Percentiles rank a stretch among this genome's conserved stretches.
Conservation (phyloP, 1,284 basidiomycete genomes). For the Ustilago esculenta region DNA sequence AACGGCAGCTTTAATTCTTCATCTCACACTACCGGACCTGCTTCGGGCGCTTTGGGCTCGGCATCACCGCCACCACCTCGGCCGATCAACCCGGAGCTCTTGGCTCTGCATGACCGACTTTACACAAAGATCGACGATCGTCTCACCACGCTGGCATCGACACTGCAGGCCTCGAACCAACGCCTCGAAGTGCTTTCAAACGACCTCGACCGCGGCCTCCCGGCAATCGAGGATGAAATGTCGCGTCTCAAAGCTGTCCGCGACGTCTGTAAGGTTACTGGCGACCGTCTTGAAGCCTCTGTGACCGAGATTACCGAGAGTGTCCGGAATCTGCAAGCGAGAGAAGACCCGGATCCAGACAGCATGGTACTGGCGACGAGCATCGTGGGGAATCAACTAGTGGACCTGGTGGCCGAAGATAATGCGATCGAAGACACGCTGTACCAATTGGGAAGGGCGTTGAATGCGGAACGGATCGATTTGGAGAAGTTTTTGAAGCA, state of each 20-base stretch:
- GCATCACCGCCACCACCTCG: constrained; percentile 78
- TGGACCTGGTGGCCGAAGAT: constrained; percentile 96
- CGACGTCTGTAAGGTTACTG: constrained; percentile 85
- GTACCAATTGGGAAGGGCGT: constrained; percentile 91
- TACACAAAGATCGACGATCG: constrained; percentile 79
- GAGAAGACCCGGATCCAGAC: constrained; percentile 52
- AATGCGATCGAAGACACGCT: constrained; percentile 98
- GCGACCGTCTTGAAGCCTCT: constrained; percentile 74
- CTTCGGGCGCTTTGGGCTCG: not conserved
- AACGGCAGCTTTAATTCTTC: too few relatives aligned
- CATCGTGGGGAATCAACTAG: constrained; percentile 70
- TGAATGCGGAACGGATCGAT: constrained; percentile 77
- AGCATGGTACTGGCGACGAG: constrained; percentile 56
- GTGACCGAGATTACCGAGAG: constrained; percentile 76
- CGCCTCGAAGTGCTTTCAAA: constrained; percentile 80
- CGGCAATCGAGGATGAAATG: constrained; percentile 94
- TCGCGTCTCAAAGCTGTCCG: constrained; percentile 92
- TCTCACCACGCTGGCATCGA: constrained; percentile 75
- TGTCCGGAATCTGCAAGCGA: constrained; percentile 71
- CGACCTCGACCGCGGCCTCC: constrained; percentile 86
- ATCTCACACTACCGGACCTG: not conserved
- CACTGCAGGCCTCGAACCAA: constrained; percentile 76
- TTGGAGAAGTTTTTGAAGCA: constrained; percentile 64
- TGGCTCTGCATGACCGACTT: constrained; percentile 83
- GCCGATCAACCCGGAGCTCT: constrained; percentile 79